Evolutionary conservation across 2,329 filamentous ascomycete genomes (phyloP).

Genomic region (Sarocladium oryzae): DNA sequence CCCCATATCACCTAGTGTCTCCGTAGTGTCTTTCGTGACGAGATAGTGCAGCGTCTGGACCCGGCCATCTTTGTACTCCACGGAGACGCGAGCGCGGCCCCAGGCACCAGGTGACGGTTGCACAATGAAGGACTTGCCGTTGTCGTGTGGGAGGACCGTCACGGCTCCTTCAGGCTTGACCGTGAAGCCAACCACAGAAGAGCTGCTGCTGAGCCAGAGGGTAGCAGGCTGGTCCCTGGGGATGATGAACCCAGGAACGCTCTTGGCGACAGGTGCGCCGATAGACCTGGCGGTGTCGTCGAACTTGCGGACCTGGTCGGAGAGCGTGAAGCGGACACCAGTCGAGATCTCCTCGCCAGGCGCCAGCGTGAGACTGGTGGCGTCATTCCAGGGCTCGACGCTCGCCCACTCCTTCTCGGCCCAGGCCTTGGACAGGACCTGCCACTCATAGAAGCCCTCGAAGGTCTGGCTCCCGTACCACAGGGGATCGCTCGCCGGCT

Average conservation of each 20-base stretch:
- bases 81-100: conserved; percentile 41
- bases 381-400: conserved; percentile 46
- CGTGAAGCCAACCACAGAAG: conserved; percentile 21
- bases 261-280: conserved; percentile 41
- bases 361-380: conserved; percentile 38
- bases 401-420: conserved; percentile 49
- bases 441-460: conserved; percentile 57
- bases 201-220: conserved; percentile 37
- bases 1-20: conserved; percentile 40
- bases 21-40: conserved; percentile 40
- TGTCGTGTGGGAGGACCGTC: neutral
- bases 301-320: conserved; percentile 38
- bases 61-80: conserved; percentile 40
- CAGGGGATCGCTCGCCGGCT: conserved; percentile 32
- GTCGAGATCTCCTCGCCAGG: conserved; percentile 39
- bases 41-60: conserved; percentile 51
- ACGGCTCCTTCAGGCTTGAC: neutral
- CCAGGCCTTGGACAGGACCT: conserved; percentile 46
- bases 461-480: conserved; percentile 48
- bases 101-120: conserved; percentile 36
- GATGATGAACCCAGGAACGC: conserved; percentile 49
- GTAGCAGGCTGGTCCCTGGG: conserved; percentile 38
- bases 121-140: conserved; percentile 31
- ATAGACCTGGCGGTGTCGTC: conserved; percentile 37
- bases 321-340: conserved; percentile 45